Conservation (phyloP, 1,139 yeast species). For the Candida sanyaensis region DNA sequence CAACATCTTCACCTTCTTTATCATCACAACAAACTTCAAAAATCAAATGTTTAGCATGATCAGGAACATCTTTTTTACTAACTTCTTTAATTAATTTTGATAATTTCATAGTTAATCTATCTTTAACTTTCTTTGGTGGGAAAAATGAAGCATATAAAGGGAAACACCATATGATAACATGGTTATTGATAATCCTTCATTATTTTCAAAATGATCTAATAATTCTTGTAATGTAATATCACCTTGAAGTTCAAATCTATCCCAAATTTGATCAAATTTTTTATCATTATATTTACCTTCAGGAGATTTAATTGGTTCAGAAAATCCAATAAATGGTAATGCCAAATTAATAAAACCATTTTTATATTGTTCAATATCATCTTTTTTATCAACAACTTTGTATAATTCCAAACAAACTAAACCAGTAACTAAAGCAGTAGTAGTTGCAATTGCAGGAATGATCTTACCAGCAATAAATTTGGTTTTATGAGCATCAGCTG, state of each 20-base stretch:
- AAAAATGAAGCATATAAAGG: conserved; percentile 89
- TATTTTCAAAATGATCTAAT: conserved; percentile 70
- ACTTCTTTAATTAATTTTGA: conserved; percentile 78
- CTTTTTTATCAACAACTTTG: conserved; percentile 77
- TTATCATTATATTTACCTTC: conserved; percentile 81
- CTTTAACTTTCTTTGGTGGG: conserved; percentile 87
- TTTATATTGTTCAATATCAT: conserved; percentile 83
- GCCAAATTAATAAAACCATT: conserved; percentile 95
- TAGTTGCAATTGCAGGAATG: conserved; percentile 98
- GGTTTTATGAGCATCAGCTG: conserved; percentile 75
- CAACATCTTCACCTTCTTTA: conserved; percentile 90
- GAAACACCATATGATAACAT: conserved; percentile 94
- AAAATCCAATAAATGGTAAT: conserved; percentile 93
- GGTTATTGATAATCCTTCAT: conserved; percentile 83
- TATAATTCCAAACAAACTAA: conserved; percentile 88
- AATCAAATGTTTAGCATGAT: conserved; percentile 72
- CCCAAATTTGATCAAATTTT: conserved; percentile 91
- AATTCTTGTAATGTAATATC: conserved; percentile 77
- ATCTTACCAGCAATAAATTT: conserved; percentile 91
- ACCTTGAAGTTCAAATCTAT: conserved; percentile 80
- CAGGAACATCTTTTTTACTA: conserved; percentile 81
- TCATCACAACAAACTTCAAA: conserved; percentile 94
- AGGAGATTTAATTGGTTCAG: conserved; percentile 90
- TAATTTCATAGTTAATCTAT: conserved; percentile 66
- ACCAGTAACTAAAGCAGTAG: conserved; percentile 96